Percentiles rank a stretch among this genome's conserved stretches.
phyloP scores from a whole-genome alignment of 192 early-diverging fungal species.

The Chytriomyces hyalinus region DNA sequence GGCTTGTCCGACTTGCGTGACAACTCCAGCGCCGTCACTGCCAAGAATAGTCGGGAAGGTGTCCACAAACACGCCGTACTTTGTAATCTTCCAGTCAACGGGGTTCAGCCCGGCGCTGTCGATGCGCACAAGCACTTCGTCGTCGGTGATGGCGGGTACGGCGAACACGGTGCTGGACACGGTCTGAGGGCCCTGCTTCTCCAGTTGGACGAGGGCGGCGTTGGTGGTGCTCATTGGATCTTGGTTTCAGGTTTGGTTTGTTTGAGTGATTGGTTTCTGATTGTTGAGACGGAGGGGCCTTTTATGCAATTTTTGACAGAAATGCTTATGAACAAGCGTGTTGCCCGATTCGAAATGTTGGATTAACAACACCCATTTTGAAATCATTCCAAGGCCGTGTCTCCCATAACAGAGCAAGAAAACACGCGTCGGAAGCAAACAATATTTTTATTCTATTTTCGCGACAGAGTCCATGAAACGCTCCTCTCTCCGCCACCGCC shows the following conservation, averaged over 20 bases:
- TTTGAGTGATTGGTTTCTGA: no score
- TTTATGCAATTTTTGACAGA: no score
- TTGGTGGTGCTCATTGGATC: not conserved
- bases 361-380: no score
- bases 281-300: no score
- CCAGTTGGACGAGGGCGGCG: not conserved
- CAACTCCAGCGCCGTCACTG: constrained; percentile 17
- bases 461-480: not conserved
- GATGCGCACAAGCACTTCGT: constrained; percentile 22
- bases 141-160: not conserved
- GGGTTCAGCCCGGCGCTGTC: constrained; percentile 30
- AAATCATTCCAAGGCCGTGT: no score
- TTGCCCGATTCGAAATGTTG: no score
- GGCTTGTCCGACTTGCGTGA: not conserved
- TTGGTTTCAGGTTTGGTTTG: no score
- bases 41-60: constrained; percentile 21
- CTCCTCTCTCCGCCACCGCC: not conserved
- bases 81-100: constrained; percentile 29
- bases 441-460: no score
- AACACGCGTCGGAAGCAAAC: no score
- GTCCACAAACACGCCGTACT: constrained; percentile 23
- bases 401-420: no score
- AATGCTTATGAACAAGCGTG: no score
- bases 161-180: constrained; percentile 4
- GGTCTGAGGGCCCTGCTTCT: not conserved